These are phyloP conservation scores for Sporopachydermia cereana DNA, from an alignment of 1,139 yeast species.

Conservation along the genomic window DNA sequence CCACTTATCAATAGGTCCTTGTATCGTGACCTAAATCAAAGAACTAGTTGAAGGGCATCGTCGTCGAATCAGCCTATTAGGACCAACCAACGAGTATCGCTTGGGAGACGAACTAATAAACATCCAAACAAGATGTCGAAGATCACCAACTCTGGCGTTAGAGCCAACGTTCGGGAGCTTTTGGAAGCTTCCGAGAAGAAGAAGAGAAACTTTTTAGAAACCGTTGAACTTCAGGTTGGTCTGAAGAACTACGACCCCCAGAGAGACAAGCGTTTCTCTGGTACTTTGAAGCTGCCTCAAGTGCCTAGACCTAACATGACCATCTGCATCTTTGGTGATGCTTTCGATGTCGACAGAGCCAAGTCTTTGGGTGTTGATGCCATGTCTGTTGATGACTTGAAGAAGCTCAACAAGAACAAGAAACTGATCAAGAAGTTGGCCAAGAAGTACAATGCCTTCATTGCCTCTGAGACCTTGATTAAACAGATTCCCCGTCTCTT, in stretches of 20 bases:
- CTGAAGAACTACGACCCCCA: slow-evolving; percentile 99
- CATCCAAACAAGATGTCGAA: slow-evolving; percentile 63
- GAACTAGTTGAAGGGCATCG: not conserved
- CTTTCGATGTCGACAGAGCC: slow-evolving; percentile 99
- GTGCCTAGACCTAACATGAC: slow-evolving; percentile 99
- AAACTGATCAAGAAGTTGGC: slow-evolving; percentile 99
- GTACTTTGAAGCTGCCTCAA: slow-evolving; percentile 95
- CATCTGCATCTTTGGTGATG: slow-evolving; percentile 99
- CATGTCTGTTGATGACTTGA: slow-evolving; percentile 99
- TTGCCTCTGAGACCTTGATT: slow-evolving; percentile 98
- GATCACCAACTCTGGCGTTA: slow-evolving; percentile 85
- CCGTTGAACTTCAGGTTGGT: slow-evolving; percentile 99
- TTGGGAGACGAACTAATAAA: slow-evolving; percentile 54
- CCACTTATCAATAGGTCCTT: too few relatives aligned
- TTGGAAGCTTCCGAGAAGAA: slow-evolving; percentile 92
- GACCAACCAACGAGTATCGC: slow-evolving; percentile 26
- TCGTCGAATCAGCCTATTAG: slow-evolving; percentile 6
- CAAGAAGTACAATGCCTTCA: slow-evolving; percentile 99
- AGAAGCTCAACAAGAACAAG: slow-evolving; percentile 99
- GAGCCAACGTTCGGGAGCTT: slow-evolving; percentile 92
- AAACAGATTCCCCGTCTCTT: slow-evolving; percentile 99
- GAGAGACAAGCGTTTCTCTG: slow-evolving; percentile 99
- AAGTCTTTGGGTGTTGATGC: slow-evolving; percentile 99
- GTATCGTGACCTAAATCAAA: too few relatives aligned
- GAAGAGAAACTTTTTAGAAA: slow-evolving; percentile 99